Percentiles rank a stretch among this genome's conserved stretches.
phyloP scores from a whole-genome alignment of 23 red algal genomes.

The Cyanidium caldarium region DNA sequence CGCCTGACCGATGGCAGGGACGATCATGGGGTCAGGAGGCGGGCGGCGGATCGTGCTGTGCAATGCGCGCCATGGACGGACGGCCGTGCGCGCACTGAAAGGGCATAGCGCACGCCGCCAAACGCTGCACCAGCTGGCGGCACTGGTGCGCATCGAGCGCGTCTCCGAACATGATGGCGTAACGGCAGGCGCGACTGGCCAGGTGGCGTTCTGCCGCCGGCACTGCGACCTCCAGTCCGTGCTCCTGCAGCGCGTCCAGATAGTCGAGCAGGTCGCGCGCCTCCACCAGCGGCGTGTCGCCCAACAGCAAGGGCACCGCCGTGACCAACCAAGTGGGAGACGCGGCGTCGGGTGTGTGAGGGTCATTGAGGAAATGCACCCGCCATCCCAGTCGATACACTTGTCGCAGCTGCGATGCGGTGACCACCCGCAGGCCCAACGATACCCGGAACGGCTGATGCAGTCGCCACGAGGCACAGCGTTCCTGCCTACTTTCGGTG shows the following conservation, averaged over 20 bases:
- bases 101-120: slow-evolving; percentile 41
- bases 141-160: slow-evolving; percentile 20
- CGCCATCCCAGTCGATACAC: too few species aligned
- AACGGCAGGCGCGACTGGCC: slow-evolving; percentile 43
- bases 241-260: slow-evolving; percentile 20
- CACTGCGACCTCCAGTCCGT: neutral
- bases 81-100: slow-evolving; percentile 87
- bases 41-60: too few species aligned
- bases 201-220: slow-evolving; percentile 14
- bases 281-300: neutral
- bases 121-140: slow-evolving; percentile 12
- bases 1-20: too few species aligned
- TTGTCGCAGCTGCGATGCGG: too few species aligned
- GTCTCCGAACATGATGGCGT: slow-evolving; percentile 82
- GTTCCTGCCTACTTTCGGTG: too few species aligned
- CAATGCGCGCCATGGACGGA: slow-evolving; percentile 59
- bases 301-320: neutral
- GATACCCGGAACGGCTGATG: too few species aligned
- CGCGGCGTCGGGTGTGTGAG: too few species aligned
- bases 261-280: slow-evolving; percentile 25
- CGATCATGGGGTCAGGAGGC: too few species aligned
- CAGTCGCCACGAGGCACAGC: too few species aligned
- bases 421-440: too few species aligned
- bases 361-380: too few species aligned
- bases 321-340: too few species aligned